A percentile compares a stretch with the other conserved stretches of the same genome.
These are phyloP conservation scores for Botrytis paeoniae DNA, from an alignment of 2,329 filamentous ascomycete genomes.

Conservation along the genomic window DNA sequence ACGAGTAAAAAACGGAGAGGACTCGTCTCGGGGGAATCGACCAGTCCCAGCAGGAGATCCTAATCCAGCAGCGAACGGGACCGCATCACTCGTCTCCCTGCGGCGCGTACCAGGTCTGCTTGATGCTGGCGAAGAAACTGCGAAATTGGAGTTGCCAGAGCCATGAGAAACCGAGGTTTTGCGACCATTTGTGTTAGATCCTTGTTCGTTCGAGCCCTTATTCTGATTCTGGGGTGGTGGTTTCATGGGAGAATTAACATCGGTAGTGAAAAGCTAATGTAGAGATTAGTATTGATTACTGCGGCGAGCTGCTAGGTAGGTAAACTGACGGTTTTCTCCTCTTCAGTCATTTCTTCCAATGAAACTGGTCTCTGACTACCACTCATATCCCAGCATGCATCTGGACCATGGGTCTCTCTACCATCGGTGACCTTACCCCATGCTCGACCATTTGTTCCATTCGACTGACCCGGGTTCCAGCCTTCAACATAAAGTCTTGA, in stretches of 20 bases:
- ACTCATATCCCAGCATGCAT: slow-evolving; percentile 82
- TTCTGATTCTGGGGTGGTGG: slow-evolving; percentile 65
- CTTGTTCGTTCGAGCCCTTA: slow-evolving; percentile 56
- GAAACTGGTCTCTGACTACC: slow-evolving; percentile 70
- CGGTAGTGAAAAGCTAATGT: slow-evolving; percentile 70
- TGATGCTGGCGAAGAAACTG: slow-evolving; percentile 69
- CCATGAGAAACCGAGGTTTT: slow-evolving; percentile 77
- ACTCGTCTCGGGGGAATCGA: slow-evolving; percentile 62
- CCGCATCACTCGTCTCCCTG: slow-evolving; percentile 75
- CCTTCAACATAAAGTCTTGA: slow-evolving; percentile 67
- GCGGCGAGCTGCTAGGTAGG: slow-evolving; percentile 19
- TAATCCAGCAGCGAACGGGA: slow-evolving; percentile 46
- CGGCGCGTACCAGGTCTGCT: slow-evolving; percentile 73
- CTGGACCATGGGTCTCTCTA: slow-evolving; percentile 77
- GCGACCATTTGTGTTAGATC: slow-evolving; percentile 62
- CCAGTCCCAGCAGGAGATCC: slow-evolving; percentile 60
- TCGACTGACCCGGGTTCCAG: slow-evolving; percentile 75
- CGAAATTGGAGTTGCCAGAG: slow-evolving; percentile 59
- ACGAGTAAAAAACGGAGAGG: slow-evolving; percentile 55
- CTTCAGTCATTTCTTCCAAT: slow-evolving; percentile 63
- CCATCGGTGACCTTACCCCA: slow-evolving; percentile 79
- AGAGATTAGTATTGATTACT: slow-evolving; percentile 27
- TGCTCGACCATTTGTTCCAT: slow-evolving; percentile 56
- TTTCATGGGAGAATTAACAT: slow-evolving; percentile 93
- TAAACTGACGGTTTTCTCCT: slow-evolving; percentile 57